phyloP scores from a whole-genome alignment of 2,329 filamentous ascomycete genomes.

The Magnaporthiopsis incrustans region DNA sequence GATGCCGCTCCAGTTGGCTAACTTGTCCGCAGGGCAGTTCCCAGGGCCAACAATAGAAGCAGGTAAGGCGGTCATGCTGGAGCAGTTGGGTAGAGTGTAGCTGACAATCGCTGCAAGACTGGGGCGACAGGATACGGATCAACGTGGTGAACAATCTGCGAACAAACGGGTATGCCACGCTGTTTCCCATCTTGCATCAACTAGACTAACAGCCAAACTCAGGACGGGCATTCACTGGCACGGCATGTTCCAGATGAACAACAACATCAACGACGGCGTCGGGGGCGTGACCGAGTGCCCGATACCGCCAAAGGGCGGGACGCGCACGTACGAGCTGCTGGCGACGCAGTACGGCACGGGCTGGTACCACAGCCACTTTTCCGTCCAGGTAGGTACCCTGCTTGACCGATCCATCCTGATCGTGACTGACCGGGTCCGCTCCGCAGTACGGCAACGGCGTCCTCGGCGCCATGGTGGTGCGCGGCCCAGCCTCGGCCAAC shows the following conservation, averaged over 20 bases:
- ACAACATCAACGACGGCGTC: conserved; percentile 38
- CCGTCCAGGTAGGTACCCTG: background rate
- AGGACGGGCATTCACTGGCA: conserved; percentile 42
- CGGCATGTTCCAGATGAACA: conserved; percentile 35
- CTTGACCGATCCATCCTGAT: too few species aligned
- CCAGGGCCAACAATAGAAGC: background rate
- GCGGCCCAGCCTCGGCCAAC: conserved; percentile 38
- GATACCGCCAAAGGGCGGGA: conserved; percentile 25
- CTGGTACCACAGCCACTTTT: conserved; percentile 33
- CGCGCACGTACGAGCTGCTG: conserved; percentile 27
- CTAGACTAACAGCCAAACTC: background rate
- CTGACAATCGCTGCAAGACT: conserved; percentile 13
- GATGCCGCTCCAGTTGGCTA: conserved; percentile 15
- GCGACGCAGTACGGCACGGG: conserved; percentile 30
- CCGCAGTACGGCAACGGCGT: conserved; percentile 44
- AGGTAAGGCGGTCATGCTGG: background rate
- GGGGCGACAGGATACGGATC: conserved; percentile 28
- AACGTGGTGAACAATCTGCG: conserved; percentile 25
- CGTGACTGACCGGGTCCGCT: background rate
- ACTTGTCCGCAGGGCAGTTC: conserved; percentile 19
- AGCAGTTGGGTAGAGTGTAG: background rate
- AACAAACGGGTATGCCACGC: conserved; percentile 6
- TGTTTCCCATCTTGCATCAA: conserved; percentile 26
- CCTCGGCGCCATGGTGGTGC: conserved; percentile 40
- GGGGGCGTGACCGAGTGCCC: conserved; percentile 35